Evolutionary conservation across 371 early-diverging fungal species (phyloP), one percentile per base, ranked within the genome.

Genomic region (Mucor sp.): DNA sequence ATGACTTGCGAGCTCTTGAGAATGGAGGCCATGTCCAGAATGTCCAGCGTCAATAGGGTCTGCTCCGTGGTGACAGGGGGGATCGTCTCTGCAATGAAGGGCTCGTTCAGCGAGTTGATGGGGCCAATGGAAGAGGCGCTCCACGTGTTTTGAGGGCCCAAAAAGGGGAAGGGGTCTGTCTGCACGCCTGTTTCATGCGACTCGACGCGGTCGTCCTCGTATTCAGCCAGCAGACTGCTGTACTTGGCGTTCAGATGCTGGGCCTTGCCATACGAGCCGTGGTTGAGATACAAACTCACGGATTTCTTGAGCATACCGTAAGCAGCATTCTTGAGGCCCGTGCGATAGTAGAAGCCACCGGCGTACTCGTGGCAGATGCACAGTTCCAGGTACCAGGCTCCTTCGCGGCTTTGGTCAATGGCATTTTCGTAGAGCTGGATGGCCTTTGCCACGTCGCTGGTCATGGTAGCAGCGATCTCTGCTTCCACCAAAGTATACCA

Each of bases 1-100:
- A 82, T 82, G 17, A 82, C 82, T 68, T 82, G 82, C 1, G 80
- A 77, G 27, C 82, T 82, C 67, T 82, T 82, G 19, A 82, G 64
- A 19, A 82, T 82, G 5, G 82, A 82, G 11, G 80, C 82, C 69
- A 82, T 73, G 55, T 82, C 82, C 23, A 76, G 27, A 41, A 82
- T 80, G 66, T 82, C 83, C 21, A 82, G 41, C 7, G 80, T 80
- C 41, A 80, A 35, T 4, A 82, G 47, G 6, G 83, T 78, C 58
- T 80, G 76, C 27, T 82, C 83, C 0, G 83, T 76, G 0, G 83
- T 80, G 6, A 75, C 75, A 2, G 78, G 78, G 2, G 80, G 74
- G 6, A 78, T 75, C 0, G 68, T 65, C n/a, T 79, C 80, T 15
- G 77, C 67, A 1, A 67, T 43, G 48, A 69, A 72, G 0, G 78